Conservation (phyloP, 2,329 filamentous ascomycete species). For the Rhynchosporium graminicola region DNA sequence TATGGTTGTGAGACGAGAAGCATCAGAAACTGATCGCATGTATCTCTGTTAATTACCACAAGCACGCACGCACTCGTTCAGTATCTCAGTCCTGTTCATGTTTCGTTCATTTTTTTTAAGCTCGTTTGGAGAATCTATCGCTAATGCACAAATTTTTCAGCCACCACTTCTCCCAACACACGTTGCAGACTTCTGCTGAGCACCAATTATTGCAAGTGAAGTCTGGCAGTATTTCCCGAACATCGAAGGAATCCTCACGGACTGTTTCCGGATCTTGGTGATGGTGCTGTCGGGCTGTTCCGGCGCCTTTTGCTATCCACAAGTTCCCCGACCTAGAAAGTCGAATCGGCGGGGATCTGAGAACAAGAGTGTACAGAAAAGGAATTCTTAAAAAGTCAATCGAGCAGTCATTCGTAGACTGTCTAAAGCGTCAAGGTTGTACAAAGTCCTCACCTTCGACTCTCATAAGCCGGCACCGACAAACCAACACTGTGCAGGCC, state of each 20-base stretch:
- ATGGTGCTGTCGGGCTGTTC: conserved; percentile 3
- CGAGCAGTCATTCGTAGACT: not conserved
- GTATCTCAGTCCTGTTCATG: too few species aligned
- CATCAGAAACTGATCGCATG: too few species aligned
- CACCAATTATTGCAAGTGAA: too few species aligned
- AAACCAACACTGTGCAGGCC: not conserved
- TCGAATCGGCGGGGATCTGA: not conserved
- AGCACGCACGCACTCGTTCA: too few species aligned
- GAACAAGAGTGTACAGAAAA: not conserved
- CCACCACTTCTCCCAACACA: too few species aligned
- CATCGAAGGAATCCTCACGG: not conserved
- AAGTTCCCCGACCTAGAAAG: not conserved
- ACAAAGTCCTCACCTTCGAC: not conserved
- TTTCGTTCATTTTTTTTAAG: too few species aligned
- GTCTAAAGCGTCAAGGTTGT: not conserved
- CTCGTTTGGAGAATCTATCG: too few species aligned
- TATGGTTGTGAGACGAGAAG: too few species aligned
- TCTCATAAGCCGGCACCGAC: conserved; percentile 1
- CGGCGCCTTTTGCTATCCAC: conserved; percentile 8
- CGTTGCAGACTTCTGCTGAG: too few species aligned
- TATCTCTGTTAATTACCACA: too few species aligned
- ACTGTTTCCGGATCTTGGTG: not conserved
- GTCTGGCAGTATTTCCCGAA: not conserved
- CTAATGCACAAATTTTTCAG: too few species aligned
- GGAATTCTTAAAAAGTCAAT: not conserved